phyloP scores from a whole-genome alignment of 352 stramenopile genomes.

The Globisporangium camurandrum region DNA sequence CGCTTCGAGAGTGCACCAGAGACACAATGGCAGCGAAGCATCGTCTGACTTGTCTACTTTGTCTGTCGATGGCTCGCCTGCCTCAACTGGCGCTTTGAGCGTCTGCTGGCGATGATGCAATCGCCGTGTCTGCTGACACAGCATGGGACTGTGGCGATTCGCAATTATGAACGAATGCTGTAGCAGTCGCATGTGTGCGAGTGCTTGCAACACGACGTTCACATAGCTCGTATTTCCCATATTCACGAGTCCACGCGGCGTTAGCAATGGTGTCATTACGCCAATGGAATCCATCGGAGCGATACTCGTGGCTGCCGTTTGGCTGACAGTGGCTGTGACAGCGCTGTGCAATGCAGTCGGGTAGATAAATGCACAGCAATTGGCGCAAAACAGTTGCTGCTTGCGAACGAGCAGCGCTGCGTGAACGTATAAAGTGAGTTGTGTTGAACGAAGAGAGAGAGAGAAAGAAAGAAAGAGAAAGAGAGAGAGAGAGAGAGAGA shows the following conservation, averaged over 20 bases:
- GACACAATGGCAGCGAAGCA: slow-evolving; percentile 22
- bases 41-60: slow-evolving; percentile 4
- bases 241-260: slow-evolving; percentile 59
- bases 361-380: slow-evolving; percentile 59
- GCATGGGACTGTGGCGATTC: slow-evolving; percentile 47
- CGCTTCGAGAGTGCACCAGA: slow-evolving; percentile 49
- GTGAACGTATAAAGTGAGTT: slow-evolving; percentile 1
- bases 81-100: neutral
- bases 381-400: slow-evolving; percentile 46
- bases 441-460: too few species aligned
- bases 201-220: slow-evolving; percentile 68
- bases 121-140: slow-evolving; percentile 49
- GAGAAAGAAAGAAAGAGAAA: too few species aligned
- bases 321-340: neutral
- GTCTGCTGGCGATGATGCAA: slow-evolving; percentile 10
- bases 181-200: slow-evolving; percentile 63
- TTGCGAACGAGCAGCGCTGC: slow-evolving; percentile 39
- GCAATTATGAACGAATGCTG: slow-evolving; percentile 67
- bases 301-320: slow-evolving; percentile 18
- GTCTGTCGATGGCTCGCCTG: too few species aligned
- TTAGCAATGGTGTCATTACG: slow-evolving; percentile 10
- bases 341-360: slow-evolving; percentile 12
- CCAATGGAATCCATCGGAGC: slow-evolving; percentile 2
- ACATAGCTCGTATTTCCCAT: slow-evolving; percentile 86
- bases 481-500: too few species aligned